These are phyloP conservation scores for Hura crepitans DNA, from an alignment of 441 rosid species.

Conservation along the genomic window DNA sequence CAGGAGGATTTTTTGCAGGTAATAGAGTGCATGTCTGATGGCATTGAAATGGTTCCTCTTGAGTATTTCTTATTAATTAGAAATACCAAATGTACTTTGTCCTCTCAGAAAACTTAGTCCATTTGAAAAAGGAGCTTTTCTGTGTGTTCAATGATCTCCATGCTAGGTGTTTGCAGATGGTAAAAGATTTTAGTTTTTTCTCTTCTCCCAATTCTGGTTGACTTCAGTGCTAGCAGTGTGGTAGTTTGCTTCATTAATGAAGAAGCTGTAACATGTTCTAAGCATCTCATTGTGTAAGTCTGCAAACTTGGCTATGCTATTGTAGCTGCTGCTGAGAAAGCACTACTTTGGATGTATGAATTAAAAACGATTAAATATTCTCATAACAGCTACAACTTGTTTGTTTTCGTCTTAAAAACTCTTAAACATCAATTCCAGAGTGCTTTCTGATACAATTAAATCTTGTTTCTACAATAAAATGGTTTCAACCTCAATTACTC, in stretches of 20 bases:
- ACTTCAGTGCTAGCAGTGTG: neutral
- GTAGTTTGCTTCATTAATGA: constrained; percentile 13
- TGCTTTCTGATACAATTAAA: neutral
- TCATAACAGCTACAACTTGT: neutral
- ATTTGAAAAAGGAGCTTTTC: constrained; percentile 4
- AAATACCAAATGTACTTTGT: neutral
- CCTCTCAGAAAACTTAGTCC: neutral
- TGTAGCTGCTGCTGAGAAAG: neutral
- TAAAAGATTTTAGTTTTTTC: neutral
- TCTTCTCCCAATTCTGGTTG: neutral
- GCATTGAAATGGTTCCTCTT: constrained; percentile 1
- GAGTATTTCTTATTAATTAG: neutral
- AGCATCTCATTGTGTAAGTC: neutral
- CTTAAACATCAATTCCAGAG: neutral
- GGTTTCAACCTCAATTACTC: neutral
- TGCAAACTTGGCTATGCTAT: neutral
- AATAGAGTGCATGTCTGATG: constrained; percentile 18
- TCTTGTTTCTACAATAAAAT: neutral
- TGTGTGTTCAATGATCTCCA: neutral
- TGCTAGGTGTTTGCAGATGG: neutral
- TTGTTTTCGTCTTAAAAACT: neutral
- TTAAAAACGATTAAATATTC: neutral
- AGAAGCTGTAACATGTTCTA: constrained; percentile 6
- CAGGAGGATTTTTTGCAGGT: constrained; percentile 99
- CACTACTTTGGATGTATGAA: neutral